These are phyloP conservation scores for Penicillium sp. DNA, from an alignment of 2,329 filamentous ascomycete genomes.

Conservation along the genomic window DNA sequence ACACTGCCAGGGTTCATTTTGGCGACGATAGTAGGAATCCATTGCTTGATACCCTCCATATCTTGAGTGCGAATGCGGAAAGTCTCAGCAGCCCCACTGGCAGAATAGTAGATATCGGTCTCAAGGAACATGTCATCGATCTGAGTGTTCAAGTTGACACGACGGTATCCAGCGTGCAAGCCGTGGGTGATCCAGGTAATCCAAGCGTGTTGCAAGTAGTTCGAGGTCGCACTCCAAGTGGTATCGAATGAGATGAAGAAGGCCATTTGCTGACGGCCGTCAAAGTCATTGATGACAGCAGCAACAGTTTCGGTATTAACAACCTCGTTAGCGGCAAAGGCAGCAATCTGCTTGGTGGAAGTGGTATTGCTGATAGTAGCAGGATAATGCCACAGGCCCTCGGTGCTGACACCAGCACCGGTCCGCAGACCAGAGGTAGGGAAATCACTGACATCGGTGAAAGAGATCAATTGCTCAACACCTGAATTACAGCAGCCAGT, in stretches of 20 bases:
- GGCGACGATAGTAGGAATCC: conserved; percentile 39
- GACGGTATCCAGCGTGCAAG: conserved; percentile 55
- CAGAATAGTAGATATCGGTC: conserved; percentile 51
- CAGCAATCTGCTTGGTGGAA: conserved; percentile 55
- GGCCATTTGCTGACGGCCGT: conserved; percentile 59
- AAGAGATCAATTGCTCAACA: conserved; percentile 53
- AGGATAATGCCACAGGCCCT: conserved; percentile 59
- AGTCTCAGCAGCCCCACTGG: conserved; percentile 37
- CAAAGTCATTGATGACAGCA: conserved; percentile 60
- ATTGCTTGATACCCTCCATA: conserved; percentile 47
- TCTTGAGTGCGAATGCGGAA: conserved; percentile 53
- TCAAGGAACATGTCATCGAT: conserved; percentile 63
- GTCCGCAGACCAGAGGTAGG: conserved; percentile 54
- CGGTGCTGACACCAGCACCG: conserved; percentile 49
- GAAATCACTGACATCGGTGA: conserved; percentile 56
- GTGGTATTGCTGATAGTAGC: conserved; percentile 54
- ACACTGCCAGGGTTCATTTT: conserved; percentile 53
- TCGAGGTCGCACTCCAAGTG: conserved; percentile 54
- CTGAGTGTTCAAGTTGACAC: conserved; percentile 56
- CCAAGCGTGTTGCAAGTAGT: conserved; percentile 60
- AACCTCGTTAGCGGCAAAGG: conserved; percentile 49
- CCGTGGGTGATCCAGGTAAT: conserved; percentile 63
- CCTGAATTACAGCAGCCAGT: conserved; percentile 50
- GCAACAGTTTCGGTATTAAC: conserved; percentile 47
- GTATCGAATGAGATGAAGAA: conserved; percentile 58